These are phyloP conservation scores for Volutella citrinella DNA, from an alignment of 2,329 filamentous ascomycete species.

Conservation along the genomic window DNA sequence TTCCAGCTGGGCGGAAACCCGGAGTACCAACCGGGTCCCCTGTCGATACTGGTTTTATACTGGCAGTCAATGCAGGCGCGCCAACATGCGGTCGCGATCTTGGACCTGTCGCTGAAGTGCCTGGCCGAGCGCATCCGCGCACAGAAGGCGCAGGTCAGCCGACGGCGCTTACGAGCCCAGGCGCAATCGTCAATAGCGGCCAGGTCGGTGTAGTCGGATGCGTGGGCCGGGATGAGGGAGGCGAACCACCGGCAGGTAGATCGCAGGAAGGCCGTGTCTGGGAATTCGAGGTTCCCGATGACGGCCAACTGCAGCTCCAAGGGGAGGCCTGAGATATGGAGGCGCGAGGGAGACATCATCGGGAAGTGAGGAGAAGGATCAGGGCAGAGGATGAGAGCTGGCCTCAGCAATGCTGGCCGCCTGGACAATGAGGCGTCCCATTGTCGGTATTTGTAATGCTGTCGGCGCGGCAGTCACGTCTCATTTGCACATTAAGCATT, in stretches of 20 bases:
- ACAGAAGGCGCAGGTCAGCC: slow-evolving; percentile 9
- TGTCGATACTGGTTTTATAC: neutral
- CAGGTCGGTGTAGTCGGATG: slow-evolving; percentile 2
- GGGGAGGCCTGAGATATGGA: slow-evolving; percentile 5
- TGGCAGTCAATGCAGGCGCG: slow-evolving; percentile 7
- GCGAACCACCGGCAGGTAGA: slow-evolving; percentile 9
- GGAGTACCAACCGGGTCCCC: neutral
- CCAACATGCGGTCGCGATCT: neutral
- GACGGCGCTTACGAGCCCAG: slow-evolving; percentile 5
- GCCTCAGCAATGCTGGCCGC: no score
- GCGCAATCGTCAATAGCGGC: slow-evolving; percentile 5
- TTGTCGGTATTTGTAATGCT: no score
- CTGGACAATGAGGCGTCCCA: no score
- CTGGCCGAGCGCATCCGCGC: slow-evolving; percentile 10
- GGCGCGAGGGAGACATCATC: no score
- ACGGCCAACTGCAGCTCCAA: slow-evolving; percentile 3
- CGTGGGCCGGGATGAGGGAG: slow-evolving; percentile 4
- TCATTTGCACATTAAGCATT: no score
- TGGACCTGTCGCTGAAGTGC: slow-evolving; percentile 9
- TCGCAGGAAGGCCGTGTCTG: slow-evolving; percentile 6
- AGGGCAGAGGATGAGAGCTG: no score
- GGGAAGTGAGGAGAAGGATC: no score
- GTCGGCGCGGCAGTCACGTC: no score
- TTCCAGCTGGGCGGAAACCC: neutral
- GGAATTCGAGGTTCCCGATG: slow-evolving; percentile 2